Evolutionary conservation across 2,329 filamentous ascomycete genomes (phyloP), one percentile per base, ranked within the genome.

Genomic region (Aureobasidium uvarum): DNA sequence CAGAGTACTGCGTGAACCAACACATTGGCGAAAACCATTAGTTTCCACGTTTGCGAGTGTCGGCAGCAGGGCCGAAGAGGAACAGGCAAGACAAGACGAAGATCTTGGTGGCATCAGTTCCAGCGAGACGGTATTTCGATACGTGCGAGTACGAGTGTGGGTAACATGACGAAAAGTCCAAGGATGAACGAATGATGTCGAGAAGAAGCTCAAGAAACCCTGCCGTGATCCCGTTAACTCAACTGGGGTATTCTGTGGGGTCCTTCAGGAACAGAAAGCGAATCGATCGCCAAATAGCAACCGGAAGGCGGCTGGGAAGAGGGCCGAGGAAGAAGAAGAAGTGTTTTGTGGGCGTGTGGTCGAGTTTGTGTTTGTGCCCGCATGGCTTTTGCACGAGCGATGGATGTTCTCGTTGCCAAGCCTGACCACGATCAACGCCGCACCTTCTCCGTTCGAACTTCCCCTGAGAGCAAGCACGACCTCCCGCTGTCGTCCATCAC

Each of bases 401-500:
- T 45, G 20, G 43, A 36, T 36, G 55, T 13, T 2, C 8, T 36
- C 43, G 41, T 28, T 25, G 43, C 56, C 56, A 60, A 60, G 56
- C 41, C 20, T 14, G 43, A 16, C 14, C 31, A 25, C 16, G 56
- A 60, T 60, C 56, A 48, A 48, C 56, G 3, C 23, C 5, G 13
- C 56, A 38, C 41, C 43, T 60, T 60, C 56, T 60, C 28, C 13
- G 23, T 46, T 60, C 56, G 23, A 43, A 13, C 56, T 48, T 60
- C 56, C 31, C 56, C 56, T 60, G 56, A 45, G 8, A 38, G 20
- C 43, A 48, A 36, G 56, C 56, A 46, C 56, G 56, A 60, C 56
- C 56, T 60, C 38, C 56, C 56, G 56, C 56, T 60, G 54, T 48
- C 56, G 56, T 38, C 43, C 56, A 60, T 60, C 56, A 13, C 43